These are phyloP conservation scores for Neurospora crassa DNA, from an alignment of 2,329 filamentous ascomycete species.

Conservation along the genomic window DNA sequence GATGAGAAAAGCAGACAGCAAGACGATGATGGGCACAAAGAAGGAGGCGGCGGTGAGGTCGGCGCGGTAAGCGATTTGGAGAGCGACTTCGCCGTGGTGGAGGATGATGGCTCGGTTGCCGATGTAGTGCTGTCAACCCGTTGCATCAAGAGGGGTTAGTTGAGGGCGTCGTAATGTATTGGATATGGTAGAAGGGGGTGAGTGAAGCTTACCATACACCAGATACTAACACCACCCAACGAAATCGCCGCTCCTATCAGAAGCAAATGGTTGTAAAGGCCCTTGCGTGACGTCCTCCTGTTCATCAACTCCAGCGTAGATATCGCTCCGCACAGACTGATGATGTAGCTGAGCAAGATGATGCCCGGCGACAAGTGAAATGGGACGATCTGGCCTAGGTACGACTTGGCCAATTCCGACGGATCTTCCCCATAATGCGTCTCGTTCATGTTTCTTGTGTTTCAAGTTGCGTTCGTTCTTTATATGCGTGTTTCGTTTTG, in stretches of 20 bases:
- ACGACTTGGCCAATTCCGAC: constrained; percentile 1
- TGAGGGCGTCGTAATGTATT: not conserved
- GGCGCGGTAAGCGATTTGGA: constrained; percentile 66
- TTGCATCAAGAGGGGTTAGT: constrained; percentile 17
- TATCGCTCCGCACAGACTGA: constrained; percentile 66
- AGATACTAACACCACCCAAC: constrained; percentile 67
- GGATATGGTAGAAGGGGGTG: not conserved
- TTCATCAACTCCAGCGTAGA: constrained; percentile 79
- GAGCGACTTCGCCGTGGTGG: constrained; percentile 46
- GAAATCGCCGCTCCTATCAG: constrained; percentile 55
- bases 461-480: not conserved
- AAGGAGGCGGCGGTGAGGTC: constrained; percentile 69
- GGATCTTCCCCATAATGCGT: not conserved
- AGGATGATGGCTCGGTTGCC: constrained; percentile 72
- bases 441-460: not conserved
- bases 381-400: constrained; percentile 13
- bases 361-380: constrained; percentile 45
- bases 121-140: constrained; percentile 58
- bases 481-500: not conserved
- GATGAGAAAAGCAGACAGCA: constrained; percentile 62
- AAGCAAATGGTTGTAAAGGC: constrained; percentile 62
- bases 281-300: constrained; percentile 59
- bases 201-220: constrained; percentile 52
- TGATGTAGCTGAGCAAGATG: constrained; percentile 63
- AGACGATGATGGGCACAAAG: constrained; percentile 67